A percentile compares a stretch with the other conserved stretches of the same genome.
phyloP scores from a whole-genome alignment of 805 yeast genomes.

The Komagataella mondaviorum region DNA sequence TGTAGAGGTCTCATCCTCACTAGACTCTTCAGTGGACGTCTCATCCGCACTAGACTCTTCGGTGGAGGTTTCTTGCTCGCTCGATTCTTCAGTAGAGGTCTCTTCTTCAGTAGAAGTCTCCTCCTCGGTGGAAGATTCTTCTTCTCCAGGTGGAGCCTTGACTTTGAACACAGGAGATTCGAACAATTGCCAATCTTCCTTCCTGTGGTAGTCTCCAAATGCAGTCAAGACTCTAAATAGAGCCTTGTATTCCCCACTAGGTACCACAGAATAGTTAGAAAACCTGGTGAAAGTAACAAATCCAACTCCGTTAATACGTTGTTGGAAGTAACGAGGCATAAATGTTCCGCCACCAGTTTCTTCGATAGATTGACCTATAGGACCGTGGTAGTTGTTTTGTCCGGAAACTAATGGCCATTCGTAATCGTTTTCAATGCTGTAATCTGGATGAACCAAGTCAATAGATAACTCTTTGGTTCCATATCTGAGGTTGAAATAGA shows the following conservation, averaged over 20 bases:
- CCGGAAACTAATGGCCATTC: not conserved
- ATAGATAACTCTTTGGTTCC: conserved; percentile 5
- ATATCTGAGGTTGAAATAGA: conserved; percentile 4
- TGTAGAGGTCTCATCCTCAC: not conserved
- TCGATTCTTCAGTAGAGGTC: not conserved
- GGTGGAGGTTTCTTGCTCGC: not conserved
- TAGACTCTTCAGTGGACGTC: not conserved
- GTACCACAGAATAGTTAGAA: conserved; percentile 1
- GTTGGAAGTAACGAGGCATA: not conserved
- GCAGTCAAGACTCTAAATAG: conserved; percentile 3
- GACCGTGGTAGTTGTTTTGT: not conserved
- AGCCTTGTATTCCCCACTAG: conserved; percentile 4
- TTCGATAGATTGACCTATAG: not conserved
- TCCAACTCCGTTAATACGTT: not conserved
- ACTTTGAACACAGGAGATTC: conserved; percentile 2
- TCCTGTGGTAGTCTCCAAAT: conserved; percentile 4
- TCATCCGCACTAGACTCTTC: not conserved
- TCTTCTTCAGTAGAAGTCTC: no score
- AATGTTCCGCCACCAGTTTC: not conserved
- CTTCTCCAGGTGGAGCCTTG: not conserved
- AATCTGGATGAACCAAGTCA: conserved; percentile 6
- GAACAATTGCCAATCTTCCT: conserved; percentile 6
- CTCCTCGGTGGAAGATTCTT: not conserved
- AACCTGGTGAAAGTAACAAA: conserved; percentile 1
- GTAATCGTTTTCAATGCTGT: conserved; percentile 5